A percentile compares a stretch with the other conserved stretches of the same genome.
Conservation (phyloP, 2,329 filamentous ascomycete species). For the Fonsecaea nubica region DNA sequence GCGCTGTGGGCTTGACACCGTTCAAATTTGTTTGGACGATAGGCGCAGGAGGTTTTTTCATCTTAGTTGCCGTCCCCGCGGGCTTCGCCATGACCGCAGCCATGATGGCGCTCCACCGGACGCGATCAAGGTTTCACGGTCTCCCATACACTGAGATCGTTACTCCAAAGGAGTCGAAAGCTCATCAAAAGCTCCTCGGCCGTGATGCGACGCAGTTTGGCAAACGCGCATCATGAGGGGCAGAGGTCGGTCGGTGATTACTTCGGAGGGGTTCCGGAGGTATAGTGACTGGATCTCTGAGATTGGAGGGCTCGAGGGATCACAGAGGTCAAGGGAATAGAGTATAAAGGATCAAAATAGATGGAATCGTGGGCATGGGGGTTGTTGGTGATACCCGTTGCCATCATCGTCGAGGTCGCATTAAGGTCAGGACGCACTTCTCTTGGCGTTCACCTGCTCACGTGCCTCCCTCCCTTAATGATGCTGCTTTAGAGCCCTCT, state of each 20-base stretch:
- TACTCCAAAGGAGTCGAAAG: constrained; percentile 27
- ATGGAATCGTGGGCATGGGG: constrained; percentile 19
- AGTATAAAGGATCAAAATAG: constrained; percentile 9
- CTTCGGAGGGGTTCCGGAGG: constrained; percentile 8
- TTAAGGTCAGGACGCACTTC: constrained; percentile 18
- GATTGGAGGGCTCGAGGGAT: neutral
- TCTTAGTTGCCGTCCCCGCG: constrained; percentile 37
- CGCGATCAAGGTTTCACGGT: constrained; percentile 5
- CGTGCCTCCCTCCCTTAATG: neutral
- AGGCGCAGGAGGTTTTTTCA: constrained; percentile 47
- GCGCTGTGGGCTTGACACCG: constrained; percentile 63
- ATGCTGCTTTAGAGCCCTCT: neutral
- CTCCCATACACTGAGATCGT: constrained; percentile 10
- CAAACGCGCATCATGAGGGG: constrained; percentile 38
- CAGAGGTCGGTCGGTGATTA: constrained; percentile 17
- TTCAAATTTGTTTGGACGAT: constrained; percentile 68
- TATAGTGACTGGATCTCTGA: constrained; percentile 12
- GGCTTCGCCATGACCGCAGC: constrained; percentile 38
- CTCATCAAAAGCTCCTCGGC: constrained; percentile 28
- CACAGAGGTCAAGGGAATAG: constrained; percentile 9
- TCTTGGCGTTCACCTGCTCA: constrained; percentile 18
- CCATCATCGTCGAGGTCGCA: constrained; percentile 22
- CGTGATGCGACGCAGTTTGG: constrained; percentile 34
- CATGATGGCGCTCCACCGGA: constrained; percentile 25
- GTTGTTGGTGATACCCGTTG: constrained; percentile 19